Evolutionary conservation across 345 rosid genomes (phyloP), one percentile per base, ranked within the genome.

Genomic region (Noccaea bulbosa): DNA sequence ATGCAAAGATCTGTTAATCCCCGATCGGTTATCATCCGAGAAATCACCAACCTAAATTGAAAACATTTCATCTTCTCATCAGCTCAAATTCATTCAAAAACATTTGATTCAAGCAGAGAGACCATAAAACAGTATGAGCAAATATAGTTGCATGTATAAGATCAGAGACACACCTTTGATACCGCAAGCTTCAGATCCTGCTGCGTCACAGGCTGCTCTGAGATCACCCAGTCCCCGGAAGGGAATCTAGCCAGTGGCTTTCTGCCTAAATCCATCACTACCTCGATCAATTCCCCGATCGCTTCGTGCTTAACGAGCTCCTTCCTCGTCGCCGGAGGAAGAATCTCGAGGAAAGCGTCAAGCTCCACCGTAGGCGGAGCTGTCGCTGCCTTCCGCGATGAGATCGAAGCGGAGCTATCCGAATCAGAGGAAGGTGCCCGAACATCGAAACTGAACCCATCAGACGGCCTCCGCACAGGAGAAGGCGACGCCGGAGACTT

Each of bases 231-330:
- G 81, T 91, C 96, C 30, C 97, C 98, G 12, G 91, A 86, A 11
- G 98, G 98, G 63, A 93, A 93, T 81, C 98, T 81, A 0, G 97
- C 98, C 0, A 93, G 69, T 41, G 98, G 97, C 77, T 86, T 83
- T 68, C 98, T 83, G 48, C 97, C 98, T 79, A 91, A 79, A 65
- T 93, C 97, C 96, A 93, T 81, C 62, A 93, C 98, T 47, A 93
- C 94, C 67, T 93, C 97, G 51, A 91, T 93, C 83, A 93, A 70
- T 70, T 84, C 83, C 48, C 85, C 83, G 27, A 93, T 81, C 76
- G 85, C 82, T 30, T 56, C 67, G 62, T 87, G 96, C 81, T 67
- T 69, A 54, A 62, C 37, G 35, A 93, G 82, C 71, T 82, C 88
- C 34, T 64, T 82, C 78, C 85, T 83, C 85, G 90, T 80, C 41